phyloP scores from a whole-genome alignment of 257 asterid species.

The Nicotiana noctiflora region DNA sequence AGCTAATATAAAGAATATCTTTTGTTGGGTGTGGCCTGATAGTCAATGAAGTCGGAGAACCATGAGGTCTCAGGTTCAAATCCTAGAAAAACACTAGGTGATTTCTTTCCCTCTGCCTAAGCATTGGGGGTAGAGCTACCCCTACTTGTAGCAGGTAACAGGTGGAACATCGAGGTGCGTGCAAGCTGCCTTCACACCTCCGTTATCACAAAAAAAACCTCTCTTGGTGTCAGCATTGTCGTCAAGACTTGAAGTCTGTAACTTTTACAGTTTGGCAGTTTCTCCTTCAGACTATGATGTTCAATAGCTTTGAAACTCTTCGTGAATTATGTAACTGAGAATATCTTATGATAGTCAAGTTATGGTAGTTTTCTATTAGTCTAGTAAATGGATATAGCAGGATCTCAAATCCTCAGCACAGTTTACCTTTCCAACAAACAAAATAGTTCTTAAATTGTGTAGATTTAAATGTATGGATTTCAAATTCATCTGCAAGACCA shows the following conservation, averaged over 20 bases:
- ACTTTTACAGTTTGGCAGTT: not conserved
- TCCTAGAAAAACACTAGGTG: too few relatives aligned
- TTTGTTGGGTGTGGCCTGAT: not conserved
- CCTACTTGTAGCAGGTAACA: too few relatives aligned
- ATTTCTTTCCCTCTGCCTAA: too few relatives aligned
- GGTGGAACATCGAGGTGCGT: too few relatives aligned
- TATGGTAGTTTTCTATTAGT: not conserved
- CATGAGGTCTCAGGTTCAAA: too few relatives aligned
- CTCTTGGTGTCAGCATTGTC: slow-evolving; percentile 1
- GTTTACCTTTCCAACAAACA: not conserved
- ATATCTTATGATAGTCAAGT: not conserved
- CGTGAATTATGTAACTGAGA: not conserved
- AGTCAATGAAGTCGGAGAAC: too few relatives aligned
- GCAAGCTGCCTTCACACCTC: too few relatives aligned
- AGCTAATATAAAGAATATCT: not conserved
- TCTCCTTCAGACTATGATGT: not conserved
- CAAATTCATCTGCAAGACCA: not conserved
- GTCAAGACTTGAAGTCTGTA: not conserved
- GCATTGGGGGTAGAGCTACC: too few relatives aligned
- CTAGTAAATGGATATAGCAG: not conserved
- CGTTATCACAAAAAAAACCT: too few relatives aligned
- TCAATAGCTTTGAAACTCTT: not conserved
- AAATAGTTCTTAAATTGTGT: not conserved
- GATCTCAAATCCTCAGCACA: not conserved
- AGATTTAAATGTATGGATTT: not conserved